Evolutionary conservation across 805 yeast species (phyloP).

Genomic region (Clavispora carvajalis): DNA sequence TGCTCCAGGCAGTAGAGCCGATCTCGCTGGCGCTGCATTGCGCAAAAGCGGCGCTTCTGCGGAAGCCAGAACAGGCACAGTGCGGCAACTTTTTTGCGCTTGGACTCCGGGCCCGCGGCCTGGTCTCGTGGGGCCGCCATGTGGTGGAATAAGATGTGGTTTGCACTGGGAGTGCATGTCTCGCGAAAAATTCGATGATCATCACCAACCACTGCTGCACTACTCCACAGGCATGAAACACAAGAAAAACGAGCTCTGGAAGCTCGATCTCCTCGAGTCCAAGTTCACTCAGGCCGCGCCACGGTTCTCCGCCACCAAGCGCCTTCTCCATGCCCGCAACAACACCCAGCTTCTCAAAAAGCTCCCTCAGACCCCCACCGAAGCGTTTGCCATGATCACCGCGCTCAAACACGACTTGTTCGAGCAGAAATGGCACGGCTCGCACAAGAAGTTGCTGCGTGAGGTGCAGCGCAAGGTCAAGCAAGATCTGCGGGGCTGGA

Average conservation of each 20-base stretch:
- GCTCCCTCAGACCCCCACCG: slow-evolving; percentile 35
- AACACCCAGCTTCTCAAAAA: slow-evolving; percentile 37
- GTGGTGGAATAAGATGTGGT: not conserved
- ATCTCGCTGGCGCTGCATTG: slow-evolving; percentile 50
- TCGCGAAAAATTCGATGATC: slow-evolving; percentile 5
- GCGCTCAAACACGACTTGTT: slow-evolving; percentile 42
- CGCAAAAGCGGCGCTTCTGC: slow-evolving; percentile 53
- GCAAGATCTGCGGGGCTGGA: slow-evolving; percentile 12
- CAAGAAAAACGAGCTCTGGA: slow-evolving; percentile 42
- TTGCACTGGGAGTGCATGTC: too few species aligned
- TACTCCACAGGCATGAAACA: slow-evolving; percentile 15
- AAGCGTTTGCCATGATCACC: slow-evolving; percentile 41
- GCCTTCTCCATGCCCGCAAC: slow-evolving; percentile 40
- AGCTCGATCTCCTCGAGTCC: slow-evolving; percentile 52
- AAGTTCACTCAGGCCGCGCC: slow-evolving; percentile 40
- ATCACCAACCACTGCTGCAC: not conserved
- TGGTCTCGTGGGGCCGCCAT: too few species aligned
- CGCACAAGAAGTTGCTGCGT: slow-evolving; percentile 36
- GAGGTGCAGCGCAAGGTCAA: slow-evolving; percentile 23
- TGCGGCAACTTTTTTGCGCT: not conserved
- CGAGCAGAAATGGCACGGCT: slow-evolving; percentile 45
- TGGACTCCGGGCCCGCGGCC: not conserved
- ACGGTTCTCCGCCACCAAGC: slow-evolving; percentile 46
- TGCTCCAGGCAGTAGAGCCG: slow-evolving; percentile 63
- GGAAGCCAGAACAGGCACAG: slow-evolving; percentile 46